Base-by-base conservation (phyloP, 495 filamentous ascomycete species). In the Aspergillus sclerotioniger region DNA sequence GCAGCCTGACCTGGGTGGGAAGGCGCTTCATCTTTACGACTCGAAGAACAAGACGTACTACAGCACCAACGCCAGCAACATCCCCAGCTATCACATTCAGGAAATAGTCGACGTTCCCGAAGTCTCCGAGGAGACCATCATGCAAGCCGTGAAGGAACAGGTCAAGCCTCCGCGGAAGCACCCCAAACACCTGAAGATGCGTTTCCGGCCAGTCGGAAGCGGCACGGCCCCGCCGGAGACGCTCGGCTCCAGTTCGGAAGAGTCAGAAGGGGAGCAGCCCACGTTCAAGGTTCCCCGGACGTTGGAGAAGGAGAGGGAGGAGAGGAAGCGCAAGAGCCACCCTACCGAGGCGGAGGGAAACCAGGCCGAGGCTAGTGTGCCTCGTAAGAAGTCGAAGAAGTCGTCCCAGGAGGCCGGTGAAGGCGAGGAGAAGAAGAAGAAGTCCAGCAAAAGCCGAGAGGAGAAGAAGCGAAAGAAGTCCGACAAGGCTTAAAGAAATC, bases 171-270 rank as follows among this genome's bases (percentile, higher is more conserved):
- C 66, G n/a, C 68, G 72, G 19, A 76, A 72, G 32, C 84, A 87
- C 56, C 82, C 82, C 17, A 82, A 80, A 59, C 77, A 83, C 39
- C 53, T 87, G 54, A 80, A 77, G 52, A 87, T 87, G 84, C 80
- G 82, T 20, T 86, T 79, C 62, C 69, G 71, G 19, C 84, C 83
- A 9, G 75, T 81, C 10, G 82, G 82, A 29, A 82, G 80, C 62
- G 69, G 73, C 15, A 58, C 66, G 51, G 70, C 63, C 1, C 66
- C 76, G 0, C 69, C 77, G 3, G 80, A 79, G 55, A 81, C 67
- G 3, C 62, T 83, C 29, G 82, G 80, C 7, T 75, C 73, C 37
- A 74, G 72, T 60, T 78, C 74, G 4, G 81, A 81, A 51, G 80
- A 82, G 57, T 76, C 71, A 3, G 76, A 80, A 39, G 68, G 62